A percentile compares a stretch with the other conserved stretches of the same genome.
Evolutionary conservation across 2,329 filamentous ascomycete species (phyloP).

Genomic region (Ophiostoma piceae): DNA sequence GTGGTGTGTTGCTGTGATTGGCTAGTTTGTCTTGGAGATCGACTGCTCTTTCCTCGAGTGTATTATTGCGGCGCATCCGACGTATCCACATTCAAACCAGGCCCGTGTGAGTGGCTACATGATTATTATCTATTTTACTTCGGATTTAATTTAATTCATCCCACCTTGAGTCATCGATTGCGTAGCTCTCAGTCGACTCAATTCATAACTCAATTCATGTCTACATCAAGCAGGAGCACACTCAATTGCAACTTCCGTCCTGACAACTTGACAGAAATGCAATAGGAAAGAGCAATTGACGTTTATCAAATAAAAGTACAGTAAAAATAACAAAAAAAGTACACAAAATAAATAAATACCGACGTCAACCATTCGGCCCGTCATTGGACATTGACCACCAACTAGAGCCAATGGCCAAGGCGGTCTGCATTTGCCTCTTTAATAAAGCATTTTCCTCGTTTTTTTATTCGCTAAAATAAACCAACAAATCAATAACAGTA

Average conservation of each 20-base stretch:
- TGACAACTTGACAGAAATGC: not conserved
- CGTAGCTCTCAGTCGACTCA: not conserved
- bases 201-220: no score
- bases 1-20: not conserved
- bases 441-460: not conserved
- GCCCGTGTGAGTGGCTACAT: not conserved
- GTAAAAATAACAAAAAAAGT: no score
- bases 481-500: not conserved
- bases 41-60: not conserved
- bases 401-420: not conserved
- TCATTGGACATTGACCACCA: not conserved
- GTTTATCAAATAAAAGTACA: no score
- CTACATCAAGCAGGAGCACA: not conserved
- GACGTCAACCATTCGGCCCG: not conserved
- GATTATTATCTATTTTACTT: not conserved
- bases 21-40: not conserved
- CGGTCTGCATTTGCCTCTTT: conserved; percentile 3
- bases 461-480: not conserved
- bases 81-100: not conserved
- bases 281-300: no score
- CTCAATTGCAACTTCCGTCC: not conserved
- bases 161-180: conserved; percentile 10
- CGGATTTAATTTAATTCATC: not conserved
- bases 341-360: not conserved
- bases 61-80: not conserved